A percentile compares a stretch with the other conserved stretches of the same genome.
Conservation (phyloP, 768 basidiomycete species). For the Boletus reticulatus region DNA sequence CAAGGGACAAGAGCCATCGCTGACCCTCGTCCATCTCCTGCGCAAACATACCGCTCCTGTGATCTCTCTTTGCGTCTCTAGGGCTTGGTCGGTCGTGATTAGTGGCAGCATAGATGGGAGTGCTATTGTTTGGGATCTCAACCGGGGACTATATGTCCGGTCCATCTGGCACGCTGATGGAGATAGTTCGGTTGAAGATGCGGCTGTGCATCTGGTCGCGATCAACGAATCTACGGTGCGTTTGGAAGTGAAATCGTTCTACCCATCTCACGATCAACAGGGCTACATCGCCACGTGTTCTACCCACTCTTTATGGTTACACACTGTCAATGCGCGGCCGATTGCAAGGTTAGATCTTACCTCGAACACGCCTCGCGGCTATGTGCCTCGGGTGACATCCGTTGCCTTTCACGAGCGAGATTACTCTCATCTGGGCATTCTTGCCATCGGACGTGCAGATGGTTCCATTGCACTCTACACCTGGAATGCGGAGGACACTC, state of each 20-base stretch:
- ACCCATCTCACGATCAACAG: slow-evolving; percentile 37
- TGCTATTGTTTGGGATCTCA: slow-evolving; percentile 88
- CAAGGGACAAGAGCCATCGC: slow-evolving; percentile 26
- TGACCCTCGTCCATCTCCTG: slow-evolving; percentile 68
- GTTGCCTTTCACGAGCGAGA: slow-evolving; percentile 89
- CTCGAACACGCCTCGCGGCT: slow-evolving; percentile 40
- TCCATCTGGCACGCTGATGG: slow-evolving; percentile 68
- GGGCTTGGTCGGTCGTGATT: slow-evolving; percentile 78
- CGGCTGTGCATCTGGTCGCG: slow-evolving; percentile 63
- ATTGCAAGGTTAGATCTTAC: slow-evolving; percentile 69
- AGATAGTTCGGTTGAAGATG: slow-evolving; percentile 20
- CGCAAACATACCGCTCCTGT: slow-evolving; percentile 75
- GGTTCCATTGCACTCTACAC: slow-evolving; percentile 79
- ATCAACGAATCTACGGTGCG: slow-evolving; percentile 87
- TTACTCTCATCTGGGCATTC: slow-evolving; percentile 70
- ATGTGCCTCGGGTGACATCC: slow-evolving; percentile 59
- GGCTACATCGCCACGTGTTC: slow-evolving; percentile 90
- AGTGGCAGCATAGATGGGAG: slow-evolving; percentile 87
- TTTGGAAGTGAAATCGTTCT: neutral
- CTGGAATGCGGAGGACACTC: slow-evolving; percentile 78
- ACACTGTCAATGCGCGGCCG: slow-evolving; percentile 82
- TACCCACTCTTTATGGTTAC: slow-evolving; percentile 62
- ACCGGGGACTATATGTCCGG: slow-evolving; percentile 74
- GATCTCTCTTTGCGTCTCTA: slow-evolving; percentile 65
- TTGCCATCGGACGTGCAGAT: slow-evolving; percentile 79